phyloP scores from a whole-genome alignment of 805 yeast species.

The Kuraishia ogatae region DNA sequence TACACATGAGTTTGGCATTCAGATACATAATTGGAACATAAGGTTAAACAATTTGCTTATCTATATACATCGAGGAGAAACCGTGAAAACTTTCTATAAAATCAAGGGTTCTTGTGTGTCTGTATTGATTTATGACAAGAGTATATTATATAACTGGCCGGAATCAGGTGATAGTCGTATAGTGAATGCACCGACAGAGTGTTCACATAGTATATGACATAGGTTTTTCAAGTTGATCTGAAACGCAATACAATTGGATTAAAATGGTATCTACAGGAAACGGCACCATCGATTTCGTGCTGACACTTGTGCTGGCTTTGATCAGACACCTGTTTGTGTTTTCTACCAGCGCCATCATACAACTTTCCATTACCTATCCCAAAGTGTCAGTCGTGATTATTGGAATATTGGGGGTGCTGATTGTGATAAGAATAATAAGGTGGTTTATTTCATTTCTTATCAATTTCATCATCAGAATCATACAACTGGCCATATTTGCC shows the following conservation, averaged over 20 bases:
- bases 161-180: too few species aligned
- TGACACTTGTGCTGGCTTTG: neutral
- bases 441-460: neutral
- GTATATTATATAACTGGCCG: too few species aligned
- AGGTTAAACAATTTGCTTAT: too few species aligned
- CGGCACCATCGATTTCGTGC: neutral
- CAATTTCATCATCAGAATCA: neutral
- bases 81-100: too few species aligned
- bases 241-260: neutral
- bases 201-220: too few species aligned
- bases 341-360: neutral
- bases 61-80: too few species aligned
- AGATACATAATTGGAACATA: too few species aligned
- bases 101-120: too few species aligned
- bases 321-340: neutral
- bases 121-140: too few species aligned
- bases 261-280: neutral
- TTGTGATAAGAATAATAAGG: neutral
- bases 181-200: too few species aligned
- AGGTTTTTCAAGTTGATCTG: neutral
- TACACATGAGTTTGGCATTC: too few species aligned
- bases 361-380: conserved; percentile 1
- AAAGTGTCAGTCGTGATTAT: neutral
- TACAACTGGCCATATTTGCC: neutral
- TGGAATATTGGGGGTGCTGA: neutral